phyloP scores from a whole-genome alignment of 345 rosid genomes.

The Ricinus communis region DNA sequence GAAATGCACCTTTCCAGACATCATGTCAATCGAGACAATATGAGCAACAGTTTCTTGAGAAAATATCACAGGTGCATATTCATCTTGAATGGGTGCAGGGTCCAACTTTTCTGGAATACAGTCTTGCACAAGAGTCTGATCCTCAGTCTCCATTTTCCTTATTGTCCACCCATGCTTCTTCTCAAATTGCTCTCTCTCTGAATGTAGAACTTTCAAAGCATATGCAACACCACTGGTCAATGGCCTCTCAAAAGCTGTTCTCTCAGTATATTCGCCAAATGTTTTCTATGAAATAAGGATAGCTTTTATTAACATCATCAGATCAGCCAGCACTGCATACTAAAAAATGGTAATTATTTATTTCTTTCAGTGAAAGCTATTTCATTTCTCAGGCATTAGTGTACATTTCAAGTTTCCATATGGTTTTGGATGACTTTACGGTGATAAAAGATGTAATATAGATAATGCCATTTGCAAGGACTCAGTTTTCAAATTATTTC shows the following conservation, averaged over 20 bases:
- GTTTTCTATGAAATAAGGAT: constrained; percentile 57
- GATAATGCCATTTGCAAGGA: background rate
- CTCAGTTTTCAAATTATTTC: constrained; percentile 1
- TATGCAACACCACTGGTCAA: constrained; percentile 98
- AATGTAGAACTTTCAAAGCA: constrained; percentile 87
- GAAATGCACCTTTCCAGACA: constrained; percentile 83
- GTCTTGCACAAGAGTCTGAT: constrained; percentile 84
- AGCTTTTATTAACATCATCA: constrained; percentile 4
- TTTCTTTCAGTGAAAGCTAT: no score
- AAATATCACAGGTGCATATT: constrained; percentile 92
- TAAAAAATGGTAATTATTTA: constrained; percentile 1
- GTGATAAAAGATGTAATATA: background rate
- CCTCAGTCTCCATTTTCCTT: constrained; percentile 91
- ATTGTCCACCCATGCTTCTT: constrained; percentile 72
- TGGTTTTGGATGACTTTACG: background rate
- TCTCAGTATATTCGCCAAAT: constrained; percentile 85
- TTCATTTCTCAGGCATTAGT: background rate
- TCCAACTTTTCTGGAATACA: constrained; percentile 74
- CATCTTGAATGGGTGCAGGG: constrained; percentile 91
- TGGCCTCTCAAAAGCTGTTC: constrained; percentile 96
- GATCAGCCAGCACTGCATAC: background rate
- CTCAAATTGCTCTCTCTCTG: constrained; percentile 81
- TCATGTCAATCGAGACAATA: constrained; percentile 94
- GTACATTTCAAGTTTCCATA: background rate
- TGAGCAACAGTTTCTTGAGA: constrained; percentile 96